Percentiles rank a stretch among this genome's conserved stretches.
These are phyloP conservation scores for Aspergillus eucalypticola DNA, from an alignment of 2,329 filamentous ascomycete species.

Conservation along the genomic window DNA sequence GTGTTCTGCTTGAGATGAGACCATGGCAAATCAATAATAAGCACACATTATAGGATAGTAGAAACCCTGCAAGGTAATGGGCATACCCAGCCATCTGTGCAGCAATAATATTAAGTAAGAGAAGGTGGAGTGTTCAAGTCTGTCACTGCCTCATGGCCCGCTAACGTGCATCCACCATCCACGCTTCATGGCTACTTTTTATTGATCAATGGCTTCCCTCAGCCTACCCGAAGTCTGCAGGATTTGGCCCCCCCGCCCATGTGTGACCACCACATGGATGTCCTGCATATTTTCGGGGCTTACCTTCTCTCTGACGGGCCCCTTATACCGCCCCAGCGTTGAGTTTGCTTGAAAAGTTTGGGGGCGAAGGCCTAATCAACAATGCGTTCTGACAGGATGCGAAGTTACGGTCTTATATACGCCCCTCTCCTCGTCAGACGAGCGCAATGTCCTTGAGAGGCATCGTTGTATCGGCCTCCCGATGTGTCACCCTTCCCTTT, in stretches of 20 bases:
- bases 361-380: neutral
- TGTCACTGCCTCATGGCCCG: neutral
- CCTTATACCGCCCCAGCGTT: neutral
- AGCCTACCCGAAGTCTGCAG: neutral
- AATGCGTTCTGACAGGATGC: neutral
- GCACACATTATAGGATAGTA: neutral
- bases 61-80: neutral
- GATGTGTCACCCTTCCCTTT: slow-evolving; percentile 2
- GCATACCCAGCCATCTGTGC: neutral
- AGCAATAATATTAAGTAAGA: neutral
- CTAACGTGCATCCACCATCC: neutral
- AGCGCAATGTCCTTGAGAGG: neutral
- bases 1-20: neutral
- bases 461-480: neutral
- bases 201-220: neutral
- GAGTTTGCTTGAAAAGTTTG: slow-evolving; percentile 3
- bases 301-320: neutral
- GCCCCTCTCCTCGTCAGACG: neutral
- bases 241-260: slow-evolving; percentile 1
- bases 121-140: neutral
- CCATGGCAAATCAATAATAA: neutral
- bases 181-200: neutral
- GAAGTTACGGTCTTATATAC: neutral
- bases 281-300: neutral
- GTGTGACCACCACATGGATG: slow-evolving; percentile 5